phyloP scores from a whole-genome alignment of 1,139 yeast genomes.

The Diutina siamensis region DNA sequence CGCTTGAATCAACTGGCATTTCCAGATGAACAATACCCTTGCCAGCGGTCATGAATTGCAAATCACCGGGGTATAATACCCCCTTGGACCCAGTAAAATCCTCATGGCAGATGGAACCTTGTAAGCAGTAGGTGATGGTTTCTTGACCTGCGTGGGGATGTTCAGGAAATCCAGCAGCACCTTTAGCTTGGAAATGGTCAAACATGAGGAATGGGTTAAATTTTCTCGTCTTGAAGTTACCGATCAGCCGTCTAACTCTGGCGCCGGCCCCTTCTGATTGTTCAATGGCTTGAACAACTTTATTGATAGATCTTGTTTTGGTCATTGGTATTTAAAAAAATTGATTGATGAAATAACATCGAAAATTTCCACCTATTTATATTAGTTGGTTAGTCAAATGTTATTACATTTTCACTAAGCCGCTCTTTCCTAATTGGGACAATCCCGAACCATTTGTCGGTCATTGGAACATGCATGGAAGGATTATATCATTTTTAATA shows the following conservation, averaged over 20 bases:
- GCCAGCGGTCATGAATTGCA: slow-evolving; percentile 95
- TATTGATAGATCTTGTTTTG: background rate
- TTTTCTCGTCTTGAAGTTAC: slow-evolving; percentile 52
- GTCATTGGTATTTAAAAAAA: background rate
- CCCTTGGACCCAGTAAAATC: slow-evolving; percentile 85
- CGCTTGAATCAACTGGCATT: slow-evolving; percentile 57
- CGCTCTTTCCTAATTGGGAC: background rate
- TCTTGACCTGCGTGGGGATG: slow-evolving; percentile 93
- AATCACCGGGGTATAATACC: slow-evolving; percentile 68
- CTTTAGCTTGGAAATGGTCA: slow-evolving; percentile 54
- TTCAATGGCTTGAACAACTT: slow-evolving; percentile 10
- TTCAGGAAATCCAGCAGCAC: slow-evolving; percentile 67
- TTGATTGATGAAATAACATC: background rate
- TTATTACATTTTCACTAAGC: background rate
- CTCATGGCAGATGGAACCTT: slow-evolving; percentile 80
- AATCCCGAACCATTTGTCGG: background rate
- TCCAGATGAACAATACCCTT: slow-evolving; percentile 79
- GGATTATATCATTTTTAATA: too few relatives aligned
- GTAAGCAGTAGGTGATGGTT: slow-evolving; percentile 64
- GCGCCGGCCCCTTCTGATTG: slow-evolving; percentile 89
- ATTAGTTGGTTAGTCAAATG: background rate
- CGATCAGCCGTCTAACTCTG: slow-evolving; percentile 70
- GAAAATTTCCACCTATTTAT: background rate
- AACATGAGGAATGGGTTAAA: slow-evolving; percentile 78
- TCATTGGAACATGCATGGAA: background rate